These are phyloP conservation scores for Geosmithia morbida DNA, from an alignment of 2,329 filamentous ascomycete species.

Conservation along the genomic window DNA sequence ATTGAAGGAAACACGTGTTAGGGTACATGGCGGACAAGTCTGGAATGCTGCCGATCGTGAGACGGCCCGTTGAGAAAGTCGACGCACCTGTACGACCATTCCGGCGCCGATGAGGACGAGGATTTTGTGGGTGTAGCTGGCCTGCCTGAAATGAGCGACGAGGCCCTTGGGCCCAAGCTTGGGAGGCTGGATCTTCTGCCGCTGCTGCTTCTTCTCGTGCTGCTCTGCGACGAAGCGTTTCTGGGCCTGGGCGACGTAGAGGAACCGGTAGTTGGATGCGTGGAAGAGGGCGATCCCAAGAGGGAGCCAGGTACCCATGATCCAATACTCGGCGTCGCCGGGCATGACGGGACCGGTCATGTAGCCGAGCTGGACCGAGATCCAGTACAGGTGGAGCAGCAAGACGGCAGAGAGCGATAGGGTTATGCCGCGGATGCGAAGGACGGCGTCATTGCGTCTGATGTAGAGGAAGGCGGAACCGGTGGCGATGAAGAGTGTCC, in stretches of 20 bases:
- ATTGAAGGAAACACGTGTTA: not conserved
- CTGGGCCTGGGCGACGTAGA: conserved; percentile 42
- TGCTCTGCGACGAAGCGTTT: conserved; percentile 18
- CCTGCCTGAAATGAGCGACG: conserved; percentile 13
- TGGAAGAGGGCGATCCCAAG: conserved; percentile 53
- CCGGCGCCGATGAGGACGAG: conserved; percentile 35
- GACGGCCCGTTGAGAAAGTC: not conserved
- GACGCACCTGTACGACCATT: conserved; percentile 38
- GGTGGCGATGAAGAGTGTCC: conserved; percentile 21
- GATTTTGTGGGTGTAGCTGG: conserved; percentile 28
- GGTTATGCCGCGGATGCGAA: conserved; percentile 5
- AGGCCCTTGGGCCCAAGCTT: conserved; percentile 6
- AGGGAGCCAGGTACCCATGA: conserved; percentile 52
- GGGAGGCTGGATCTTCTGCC: not conserved
- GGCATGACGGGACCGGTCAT: conserved; percentile 25
- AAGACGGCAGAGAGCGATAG: conserved; percentile 4
- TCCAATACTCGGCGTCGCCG: conserved; percentile 45
- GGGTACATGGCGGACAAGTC: not conserved
- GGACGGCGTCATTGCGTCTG: conserved; percentile 19
- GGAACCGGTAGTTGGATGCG: conserved; percentile 45
- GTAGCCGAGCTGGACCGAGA: conserved; percentile 22
- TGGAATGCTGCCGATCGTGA: not conserved
- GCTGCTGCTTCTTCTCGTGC: not conserved
- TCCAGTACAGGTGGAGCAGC: conserved; percentile 27
- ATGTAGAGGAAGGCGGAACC: conserved; percentile 27